Evolutionary conservation across 78 protist species (phyloP).

Genomic region (Thecamonas trahens): DNA sequence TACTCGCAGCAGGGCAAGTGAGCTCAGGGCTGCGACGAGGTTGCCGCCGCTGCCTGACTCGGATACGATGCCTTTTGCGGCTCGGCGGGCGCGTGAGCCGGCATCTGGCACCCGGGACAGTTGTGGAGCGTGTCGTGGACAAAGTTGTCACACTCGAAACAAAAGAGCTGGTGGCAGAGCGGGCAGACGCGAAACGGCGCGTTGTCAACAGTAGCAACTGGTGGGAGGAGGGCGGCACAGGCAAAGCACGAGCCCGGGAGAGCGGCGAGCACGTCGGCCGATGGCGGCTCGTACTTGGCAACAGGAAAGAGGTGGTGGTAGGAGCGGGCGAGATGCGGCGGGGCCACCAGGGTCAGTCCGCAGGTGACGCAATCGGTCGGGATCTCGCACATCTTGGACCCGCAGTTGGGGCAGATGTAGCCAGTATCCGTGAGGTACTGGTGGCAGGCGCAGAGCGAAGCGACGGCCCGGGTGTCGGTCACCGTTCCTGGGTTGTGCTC

Average conservation of each 20-base stretch:
- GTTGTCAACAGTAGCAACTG: no score
- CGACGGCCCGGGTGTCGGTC: no score
- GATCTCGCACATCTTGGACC: conserved; percentile 53
- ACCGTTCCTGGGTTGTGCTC: no score
- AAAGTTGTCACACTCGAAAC: conserved; percentile 61
- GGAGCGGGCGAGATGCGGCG: conserved; percentile 75
- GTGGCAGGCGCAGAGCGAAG: conserved; percentile 15
- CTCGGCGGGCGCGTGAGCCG: not conserved
- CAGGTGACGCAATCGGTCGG: conserved; percentile 63
- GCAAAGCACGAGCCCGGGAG: no score
- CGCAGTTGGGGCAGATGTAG: conserved; percentile 60
- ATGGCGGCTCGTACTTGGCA: not conserved
- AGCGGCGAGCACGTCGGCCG: not conserved
- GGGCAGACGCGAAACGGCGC: no score
- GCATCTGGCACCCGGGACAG: conserved; percentile 70
- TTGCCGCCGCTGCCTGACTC: no score
- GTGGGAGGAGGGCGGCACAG: no score
- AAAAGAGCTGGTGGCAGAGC: conserved; percentile 35
- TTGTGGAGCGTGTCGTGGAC: conserved; percentile 68
- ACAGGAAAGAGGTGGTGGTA: conserved; percentile 68
- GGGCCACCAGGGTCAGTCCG: conserved; percentile 50
- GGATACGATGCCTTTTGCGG: no score
- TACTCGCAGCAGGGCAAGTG: no score
- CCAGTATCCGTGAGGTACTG: conserved; percentile 37
- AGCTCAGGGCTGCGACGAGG: no score